Percentiles rank a stretch among this genome's conserved stretches.
Conservation (phyloP, 2,329 filamentous ascomycete genomes). For the Calonectria henricotiae region DNA sequence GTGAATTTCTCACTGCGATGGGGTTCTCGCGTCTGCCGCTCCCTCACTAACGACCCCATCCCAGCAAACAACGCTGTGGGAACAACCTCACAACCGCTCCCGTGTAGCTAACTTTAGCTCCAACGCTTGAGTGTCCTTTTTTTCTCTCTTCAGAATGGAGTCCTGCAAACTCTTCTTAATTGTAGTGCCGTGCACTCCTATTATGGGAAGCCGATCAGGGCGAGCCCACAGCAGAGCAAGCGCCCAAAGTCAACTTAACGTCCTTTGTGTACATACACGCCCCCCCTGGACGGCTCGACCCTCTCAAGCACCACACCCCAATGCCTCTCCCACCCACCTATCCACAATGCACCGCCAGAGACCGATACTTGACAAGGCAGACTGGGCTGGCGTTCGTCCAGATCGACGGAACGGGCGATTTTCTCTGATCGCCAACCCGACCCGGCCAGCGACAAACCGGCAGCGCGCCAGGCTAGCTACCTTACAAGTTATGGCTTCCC, state of each 20-base stretch:
- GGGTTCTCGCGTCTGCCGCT: background rate
- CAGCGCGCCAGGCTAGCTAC: conserved; percentile 10
- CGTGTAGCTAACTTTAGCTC: conserved; percentile 22
- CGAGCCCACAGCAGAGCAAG: background rate
- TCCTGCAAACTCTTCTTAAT: conserved; percentile 21
- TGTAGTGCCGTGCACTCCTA: conserved; percentile 6
- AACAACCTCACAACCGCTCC: conserved; percentile 18
- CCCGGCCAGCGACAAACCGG: background rate
- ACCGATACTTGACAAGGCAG: conserved; percentile 17
- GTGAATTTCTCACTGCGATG: background rate
- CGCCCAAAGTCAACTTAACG: conserved; percentile 18
- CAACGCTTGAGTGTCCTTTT: conserved; percentile 14
- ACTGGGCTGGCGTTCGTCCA: conserved; percentile 23
- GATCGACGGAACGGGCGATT: conserved; percentile 22
- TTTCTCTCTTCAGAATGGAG: background rate
- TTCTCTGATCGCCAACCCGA: conserved; percentile 19
- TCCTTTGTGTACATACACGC: conserved; percentile 9
- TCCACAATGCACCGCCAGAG: conserved; percentile 10
- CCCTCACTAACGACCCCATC: background rate
- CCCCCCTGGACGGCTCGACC: background rate
- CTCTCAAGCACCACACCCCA: background rate
- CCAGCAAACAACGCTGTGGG: conserved; percentile 7
- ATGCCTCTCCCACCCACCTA: conserved; percentile 1
- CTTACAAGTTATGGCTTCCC: conserved; percentile 3
- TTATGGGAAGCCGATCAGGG: conserved; percentile 19